Conservation (phyloP, 1,139 yeast genomes). For the Suhomyces chickasaworum region DNA sequence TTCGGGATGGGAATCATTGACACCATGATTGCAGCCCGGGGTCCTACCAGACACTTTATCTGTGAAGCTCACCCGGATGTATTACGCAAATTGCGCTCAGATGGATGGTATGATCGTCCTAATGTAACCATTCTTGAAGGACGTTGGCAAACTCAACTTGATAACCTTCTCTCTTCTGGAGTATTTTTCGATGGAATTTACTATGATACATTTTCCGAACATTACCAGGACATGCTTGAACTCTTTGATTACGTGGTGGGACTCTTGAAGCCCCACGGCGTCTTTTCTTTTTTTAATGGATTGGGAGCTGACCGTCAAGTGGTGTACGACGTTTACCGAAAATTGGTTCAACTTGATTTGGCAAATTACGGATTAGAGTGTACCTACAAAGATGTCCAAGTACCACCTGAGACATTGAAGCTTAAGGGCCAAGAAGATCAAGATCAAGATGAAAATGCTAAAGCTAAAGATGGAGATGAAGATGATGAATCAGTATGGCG, state of each 20-base stretch:
- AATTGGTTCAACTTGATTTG: constrained; percentile 79
- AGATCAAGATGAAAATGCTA: no score
- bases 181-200: constrained; percentile 86
- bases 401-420: constrained; percentile 38
- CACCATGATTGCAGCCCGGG: constrained; percentile 59
- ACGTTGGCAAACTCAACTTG: constrained; percentile 85
- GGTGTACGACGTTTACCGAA: constrained; percentile 85
- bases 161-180: constrained; percentile 64
- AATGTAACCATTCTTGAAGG: constrained; percentile 80
- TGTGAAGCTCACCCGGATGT: constrained; percentile 97
- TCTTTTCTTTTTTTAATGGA: constrained; percentile 90
- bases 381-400: constrained; percentile 48
- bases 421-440: constrained; percentile 28
- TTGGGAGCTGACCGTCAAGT: constrained; percentile 93
- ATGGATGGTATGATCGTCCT: constrained; percentile 83
- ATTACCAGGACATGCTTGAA: constrained; percentile 80
- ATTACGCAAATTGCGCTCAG: constrained; percentile 59
- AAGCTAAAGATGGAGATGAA: no score
- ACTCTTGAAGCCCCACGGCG: constrained; percentile 74
- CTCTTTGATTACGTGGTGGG: constrained; percentile 83
- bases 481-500: constrained; percentile 52
- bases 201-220: constrained; percentile 93
- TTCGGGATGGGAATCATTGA: constrained; percentile 98
- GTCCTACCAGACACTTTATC: constrained; percentile 77
- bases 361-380: constrained; percentile 74